A percentile compares a stretch with the other conserved stretches of the same genome.
Evolutionary conservation across 2,329 filamentous ascomycete genomes (phyloP).

Genomic region (Sclerotiophoma versabilis): DNA sequence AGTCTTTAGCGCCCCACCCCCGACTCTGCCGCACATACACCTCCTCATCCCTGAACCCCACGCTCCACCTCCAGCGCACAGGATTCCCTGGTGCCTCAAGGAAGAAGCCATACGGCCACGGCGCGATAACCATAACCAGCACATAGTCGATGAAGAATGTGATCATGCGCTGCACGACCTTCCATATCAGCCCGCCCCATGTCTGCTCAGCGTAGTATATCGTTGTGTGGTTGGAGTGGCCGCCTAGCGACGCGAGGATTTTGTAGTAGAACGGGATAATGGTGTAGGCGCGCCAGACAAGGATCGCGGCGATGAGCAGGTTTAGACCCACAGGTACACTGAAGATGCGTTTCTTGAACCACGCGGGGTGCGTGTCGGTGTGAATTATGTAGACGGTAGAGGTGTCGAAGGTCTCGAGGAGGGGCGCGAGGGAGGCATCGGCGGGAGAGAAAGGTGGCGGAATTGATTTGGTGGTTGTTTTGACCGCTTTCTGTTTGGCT

Average conservation of each 20-base stretch:
- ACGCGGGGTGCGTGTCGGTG: slow-evolving; percentile 73
- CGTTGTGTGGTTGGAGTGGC: slow-evolving; percentile 70
- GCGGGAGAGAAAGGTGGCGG: slow-evolving; percentile 52
- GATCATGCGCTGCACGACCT: slow-evolving; percentile 66
- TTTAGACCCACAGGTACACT: slow-evolving; percentile 81
- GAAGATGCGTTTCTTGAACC: slow-evolving; percentile 85
- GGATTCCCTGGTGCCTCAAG: slow-evolving; percentile 70
- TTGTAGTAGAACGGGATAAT: slow-evolving; percentile 76
- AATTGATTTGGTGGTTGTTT: slow-evolving; percentile 17
- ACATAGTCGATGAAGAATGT: slow-evolving; percentile 78
- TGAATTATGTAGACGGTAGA: slow-evolving; percentile 83
- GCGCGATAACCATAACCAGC: slow-evolving; percentile 53
- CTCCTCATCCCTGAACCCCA: slow-evolving; percentile 82
- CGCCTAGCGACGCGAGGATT: slow-evolving; percentile 69
- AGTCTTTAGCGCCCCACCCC: slow-evolving; percentile 70
- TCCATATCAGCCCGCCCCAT: slow-evolving; percentile 63
- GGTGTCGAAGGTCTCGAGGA: slow-evolving; percentile 71
- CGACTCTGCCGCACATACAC: slow-evolving; percentile 81
- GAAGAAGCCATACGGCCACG: slow-evolving; percentile 61
- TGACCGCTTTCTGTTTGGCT: slow-evolving; percentile 26
- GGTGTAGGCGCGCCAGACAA: slow-evolving; percentile 72
- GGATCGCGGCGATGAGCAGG: slow-evolving; percentile 66
- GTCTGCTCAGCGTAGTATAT: slow-evolving; percentile 62
- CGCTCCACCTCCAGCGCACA: slow-evolving; percentile 72
- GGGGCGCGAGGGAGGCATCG: slow-evolving; percentile 67